Evolutionary conservation across 305 asterid genomes (phyloP), one percentile per base, ranked within the genome.

Genomic region (Rubia balearica): DNA sequence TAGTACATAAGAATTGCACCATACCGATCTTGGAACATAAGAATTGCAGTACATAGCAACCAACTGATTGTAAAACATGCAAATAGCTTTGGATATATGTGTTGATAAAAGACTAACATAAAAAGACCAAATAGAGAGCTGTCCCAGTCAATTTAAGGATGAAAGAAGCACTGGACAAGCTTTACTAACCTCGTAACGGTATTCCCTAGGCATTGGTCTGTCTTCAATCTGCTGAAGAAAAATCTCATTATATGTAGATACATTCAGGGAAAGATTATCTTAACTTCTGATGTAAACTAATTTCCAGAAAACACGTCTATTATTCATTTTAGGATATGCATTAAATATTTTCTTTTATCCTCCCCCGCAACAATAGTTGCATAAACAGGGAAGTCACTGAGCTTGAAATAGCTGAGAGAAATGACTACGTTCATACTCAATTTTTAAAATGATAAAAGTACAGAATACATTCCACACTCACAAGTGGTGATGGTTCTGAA

Each of bases 401-500:
- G 49, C 21, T 30, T 41, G 38, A 33, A 19, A 19, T 36, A 67
- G 67, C 30, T 11, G 6, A 73, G 30, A 51, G 9, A 17, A 59
- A 19, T 11, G 14, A 8, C 19, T 8, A 10, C 7, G 38, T 40
- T 33, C 56, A 10, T 14, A 57, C 65, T 19, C 16, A 22, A 71
- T 33, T 1, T 33, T 1, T 17, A 59, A n/a, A 30, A 12, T 56
- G 8, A 36, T 16, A 41, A 38, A 49, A 43, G 41, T 36, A 70
- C 38, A 7, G 56, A 45, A 21, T 72, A 36, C 71, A 62, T 61
- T 73, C 36, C 36, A 33, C 36, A 61, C 87, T 74, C 83, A 92
- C 98, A 96, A 75, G 96, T 92, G 48, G 96, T 92, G 80, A 92
- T 92, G 69, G 98, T 92, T 78, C 98, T 81, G 79, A 92, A 92